Base-by-base conservation (phyloP, 2,329 filamentous ascomycete species). In the Penicillium psychrosexuale region DNA sequence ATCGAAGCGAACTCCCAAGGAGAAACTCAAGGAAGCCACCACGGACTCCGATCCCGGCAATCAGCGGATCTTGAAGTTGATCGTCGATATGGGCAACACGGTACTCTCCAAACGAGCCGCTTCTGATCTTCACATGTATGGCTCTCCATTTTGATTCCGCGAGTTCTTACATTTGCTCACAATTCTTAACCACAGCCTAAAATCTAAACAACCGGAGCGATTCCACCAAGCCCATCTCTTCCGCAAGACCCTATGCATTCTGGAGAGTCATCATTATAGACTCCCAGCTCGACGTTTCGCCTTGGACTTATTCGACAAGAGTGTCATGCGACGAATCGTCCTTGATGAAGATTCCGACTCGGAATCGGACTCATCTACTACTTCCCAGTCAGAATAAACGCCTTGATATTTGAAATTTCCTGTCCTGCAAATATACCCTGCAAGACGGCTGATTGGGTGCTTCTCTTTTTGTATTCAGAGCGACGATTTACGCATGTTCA, bases 221-320 rank as follows among this genome's bases (percentile, higher is more conserved):
- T 97, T 99, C 70, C 82, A 83, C 36, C 88, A 89, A 66, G 84
- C 87, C 5, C 80, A 81, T 5, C 82, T 99, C 39, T 97, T 97
- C 77, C 86, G 87, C 62, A 90, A 91, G 67, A 86, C 94, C 44
- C 86, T 99, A 78, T 83, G 84, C 8, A 80, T 97, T 46, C 81
- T 99, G 56, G 91, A 97, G 72, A 86, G 85, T 62, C 93, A 96
- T 66, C 91, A 95, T 69, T 97, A 94, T 73, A 84, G 91, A 22
- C 81, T 99, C 2, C 88, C 87, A 1, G 89, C 95, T 28, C 88
- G 93, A 58, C 87, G 93, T 43, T 92, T 96, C 75, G 89, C 96
- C 34, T 86, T 97, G 56, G 94, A 97, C 69, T 77, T 99, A 22
- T 99, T 99, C 66, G 93, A 97, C 67, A 94, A 93, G 74, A 87